These are phyloP conservation scores for Capronia americana DNA, from an alignment of 2,329 filamentous ascomycete species.

Conservation along the genomic window DNA sequence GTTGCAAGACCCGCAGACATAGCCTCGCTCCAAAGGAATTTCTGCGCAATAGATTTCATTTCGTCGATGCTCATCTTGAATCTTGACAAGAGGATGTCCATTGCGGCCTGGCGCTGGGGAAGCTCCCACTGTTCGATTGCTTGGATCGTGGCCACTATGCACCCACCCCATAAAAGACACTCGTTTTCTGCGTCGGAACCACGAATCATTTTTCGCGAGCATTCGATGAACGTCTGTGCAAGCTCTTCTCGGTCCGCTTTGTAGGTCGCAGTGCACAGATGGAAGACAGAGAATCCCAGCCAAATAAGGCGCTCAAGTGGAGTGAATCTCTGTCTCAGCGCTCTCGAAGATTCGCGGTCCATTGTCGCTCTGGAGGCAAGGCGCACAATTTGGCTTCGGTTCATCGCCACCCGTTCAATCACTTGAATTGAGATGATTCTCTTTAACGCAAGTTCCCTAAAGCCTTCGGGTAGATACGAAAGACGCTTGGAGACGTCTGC, in stretches of 20 bases:
- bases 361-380: conserved; percentile 25
- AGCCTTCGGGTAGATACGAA: conserved; percentile 30
- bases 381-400: conserved; percentile 30
- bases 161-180: conserved; percentile 29
- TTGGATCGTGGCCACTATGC: conserved; percentile 24
- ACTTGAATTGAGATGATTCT: conserved; percentile 28
- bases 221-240: conserved; percentile 26
- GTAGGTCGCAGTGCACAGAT: conserved; percentile 28
- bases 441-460: conserved; percentile 33
- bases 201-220: conserved; percentile 13
- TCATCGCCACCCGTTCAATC: conserved; percentile 27
- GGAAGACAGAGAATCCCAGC: conserved; percentile 26
- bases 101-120: conserved; percentile 7
- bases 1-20: conserved; percentile 18
- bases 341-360: conserved; percentile 20
- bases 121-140: conserved; percentile 19
- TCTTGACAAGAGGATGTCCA: conserved; percentile 7
- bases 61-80: conserved; percentile 17
- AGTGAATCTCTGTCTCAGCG: conserved; percentile 14
- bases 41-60: conserved; percentile 22
- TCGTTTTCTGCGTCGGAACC: conserved; percentile 19
- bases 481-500: conserved; percentile 26
- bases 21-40: conserved; percentile 28
- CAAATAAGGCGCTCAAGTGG: conserved; percentile 28
- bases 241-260: conserved; percentile 19